phyloP scores from a whole-genome alignment of 2,329 filamentous ascomycete genomes.

The Sclerotiophoma versabilis region DNA sequence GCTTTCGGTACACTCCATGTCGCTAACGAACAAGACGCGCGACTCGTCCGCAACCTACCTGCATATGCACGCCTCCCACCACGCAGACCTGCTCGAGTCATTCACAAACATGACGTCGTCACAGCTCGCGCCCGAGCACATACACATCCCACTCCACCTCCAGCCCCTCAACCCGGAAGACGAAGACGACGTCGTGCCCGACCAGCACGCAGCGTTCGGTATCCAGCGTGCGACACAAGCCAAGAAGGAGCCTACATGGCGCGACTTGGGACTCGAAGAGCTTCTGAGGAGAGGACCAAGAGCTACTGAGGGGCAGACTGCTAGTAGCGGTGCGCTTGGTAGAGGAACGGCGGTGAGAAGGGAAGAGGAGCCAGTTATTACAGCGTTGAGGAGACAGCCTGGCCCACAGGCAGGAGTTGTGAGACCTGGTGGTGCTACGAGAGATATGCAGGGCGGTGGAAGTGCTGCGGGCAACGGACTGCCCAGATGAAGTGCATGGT shows the following conservation, averaged over 20 bases:
- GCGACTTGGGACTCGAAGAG: slow-evolving; percentile 75
- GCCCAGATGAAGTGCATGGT: slow-evolving; percentile 31
- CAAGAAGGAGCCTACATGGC: slow-evolving; percentile 76
- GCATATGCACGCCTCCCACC: slow-evolving; percentile 74
- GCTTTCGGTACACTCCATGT: no score
- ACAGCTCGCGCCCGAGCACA: slow-evolving; percentile 66
- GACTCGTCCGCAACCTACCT: slow-evolving; percentile 78
- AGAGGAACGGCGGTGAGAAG: slow-evolving; percentile 16
- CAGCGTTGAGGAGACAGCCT: slow-evolving; percentile 43
- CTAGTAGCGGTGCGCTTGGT: slow-evolving; percentile 14
- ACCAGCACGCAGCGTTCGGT: slow-evolving; percentile 87
- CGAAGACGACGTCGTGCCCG: slow-evolving; percentile 86
- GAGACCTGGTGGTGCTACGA: slow-evolving; percentile 14
- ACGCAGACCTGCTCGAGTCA: slow-evolving; percentile 78
- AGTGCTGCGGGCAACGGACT: slow-evolving; percentile 43
- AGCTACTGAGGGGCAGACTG: slow-evolving; percentile 11
- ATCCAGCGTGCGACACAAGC: slow-evolving; percentile 82
- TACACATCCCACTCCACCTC: slow-evolving; percentile 80
- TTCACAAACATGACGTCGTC: slow-evolving; percentile 51
- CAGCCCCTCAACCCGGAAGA: slow-evolving; percentile 87
- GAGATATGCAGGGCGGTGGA: slow-evolving; percentile 21
- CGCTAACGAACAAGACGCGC: slow-evolving; percentile 64
- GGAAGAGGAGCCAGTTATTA: slow-evolving; percentile 36
- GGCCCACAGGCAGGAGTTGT: slow-evolving; percentile 28
- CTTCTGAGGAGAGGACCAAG: slow-evolving; percentile 71